A percentile compares a stretch with the other conserved stretches of the same genome.
Conservation (phyloP, 306 rosid genomes). For the Trifolium repens region DNA sequence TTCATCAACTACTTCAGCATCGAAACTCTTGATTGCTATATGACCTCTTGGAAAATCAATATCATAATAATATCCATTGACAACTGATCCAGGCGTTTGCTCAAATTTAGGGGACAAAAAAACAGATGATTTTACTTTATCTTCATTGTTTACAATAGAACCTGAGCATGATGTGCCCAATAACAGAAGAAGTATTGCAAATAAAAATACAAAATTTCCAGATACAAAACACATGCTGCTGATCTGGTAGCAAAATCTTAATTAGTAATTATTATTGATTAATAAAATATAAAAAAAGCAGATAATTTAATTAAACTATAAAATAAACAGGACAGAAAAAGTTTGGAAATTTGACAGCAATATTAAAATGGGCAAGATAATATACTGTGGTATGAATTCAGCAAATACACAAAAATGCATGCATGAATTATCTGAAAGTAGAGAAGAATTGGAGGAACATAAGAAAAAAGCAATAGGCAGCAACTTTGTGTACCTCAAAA, state of each 20-base stretch:
- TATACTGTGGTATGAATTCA: too few species aligned
- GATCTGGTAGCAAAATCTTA: not conserved
- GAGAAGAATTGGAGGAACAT: too few species aligned
- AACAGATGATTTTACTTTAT: not conserved
- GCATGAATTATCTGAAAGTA: too few species aligned
- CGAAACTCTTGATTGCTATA: conserved; percentile 64
- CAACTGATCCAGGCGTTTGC: not conserved
- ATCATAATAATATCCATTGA: conserved; percentile 28
- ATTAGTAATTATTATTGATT: too few species aligned
- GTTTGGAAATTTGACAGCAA: too few species aligned
- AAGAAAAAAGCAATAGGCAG: too few species aligned
- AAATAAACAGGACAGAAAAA: too few species aligned
- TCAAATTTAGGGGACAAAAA: not conserved
- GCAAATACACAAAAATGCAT: too few species aligned
- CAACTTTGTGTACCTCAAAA: too few species aligned
- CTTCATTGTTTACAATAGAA: not conserved
- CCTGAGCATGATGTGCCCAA: not conserved
- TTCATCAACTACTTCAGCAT: conserved; percentile 73
- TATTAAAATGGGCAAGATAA: too few species aligned
- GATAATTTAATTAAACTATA: too few species aligned
- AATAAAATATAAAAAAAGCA: too few species aligned
- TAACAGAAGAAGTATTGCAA: not conserved
- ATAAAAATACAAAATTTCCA: not conserved
- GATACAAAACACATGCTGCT: not conserved
- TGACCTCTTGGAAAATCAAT: conserved; percentile 75